phyloP scores from a whole-genome alignment of 2,329 filamentous ascomycete species.

The Fusarium anguioides region DNA sequence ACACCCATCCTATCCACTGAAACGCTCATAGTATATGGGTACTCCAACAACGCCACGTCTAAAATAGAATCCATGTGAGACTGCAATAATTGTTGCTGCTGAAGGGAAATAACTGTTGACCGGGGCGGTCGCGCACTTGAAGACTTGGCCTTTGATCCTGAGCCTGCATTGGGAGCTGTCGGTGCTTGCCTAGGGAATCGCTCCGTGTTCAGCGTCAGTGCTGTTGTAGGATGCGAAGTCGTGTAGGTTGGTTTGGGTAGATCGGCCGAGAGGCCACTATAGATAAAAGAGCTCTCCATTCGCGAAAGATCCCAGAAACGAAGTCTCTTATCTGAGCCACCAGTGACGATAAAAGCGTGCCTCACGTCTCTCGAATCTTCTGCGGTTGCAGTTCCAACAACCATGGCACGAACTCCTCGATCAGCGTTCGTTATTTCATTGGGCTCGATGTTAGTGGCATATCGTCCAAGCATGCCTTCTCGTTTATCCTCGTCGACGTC shows the following conservation, averaged over 20 bases:
- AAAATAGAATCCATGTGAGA: constrained; percentile 89
- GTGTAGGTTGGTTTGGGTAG: constrained; percentile 80
- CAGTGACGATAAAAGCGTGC: constrained; percentile 86
- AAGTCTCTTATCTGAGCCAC: constrained; percentile 88
- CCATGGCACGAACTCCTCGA: constrained; percentile 79
- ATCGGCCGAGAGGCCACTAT: constrained; percentile 80
- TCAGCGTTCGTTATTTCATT: constrained; percentile 66
- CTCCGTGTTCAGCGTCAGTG: constrained; percentile 75
- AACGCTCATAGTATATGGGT: constrained; percentile 91
- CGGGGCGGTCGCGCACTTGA: constrained; percentile 66
- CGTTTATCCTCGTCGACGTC: constrained; percentile 90
- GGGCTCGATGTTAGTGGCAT: constrained; percentile 79
- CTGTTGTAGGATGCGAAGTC: constrained; percentile 69
- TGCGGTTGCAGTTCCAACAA: constrained; percentile 77
- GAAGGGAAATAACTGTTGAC: constrained; percentile 85
- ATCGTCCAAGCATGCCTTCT: constrained; percentile 87
- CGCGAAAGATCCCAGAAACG: constrained; percentile 92
- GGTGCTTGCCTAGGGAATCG: constrained; percentile 58
- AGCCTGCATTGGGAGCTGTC: constrained; percentile 47
- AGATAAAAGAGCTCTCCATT: constrained; percentile 80
- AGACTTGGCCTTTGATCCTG: constrained; percentile 48
- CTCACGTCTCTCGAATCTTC: constrained; percentile 77
- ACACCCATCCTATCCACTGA: constrained; percentile 90
- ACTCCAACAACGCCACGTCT: constrained; percentile 88
- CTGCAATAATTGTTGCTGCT: constrained; percentile 87